These are phyloP conservation scores for Schizonepeta tenuifolia DNA, from an alignment of 257 asterid species.

Conservation along the genomic window DNA sequence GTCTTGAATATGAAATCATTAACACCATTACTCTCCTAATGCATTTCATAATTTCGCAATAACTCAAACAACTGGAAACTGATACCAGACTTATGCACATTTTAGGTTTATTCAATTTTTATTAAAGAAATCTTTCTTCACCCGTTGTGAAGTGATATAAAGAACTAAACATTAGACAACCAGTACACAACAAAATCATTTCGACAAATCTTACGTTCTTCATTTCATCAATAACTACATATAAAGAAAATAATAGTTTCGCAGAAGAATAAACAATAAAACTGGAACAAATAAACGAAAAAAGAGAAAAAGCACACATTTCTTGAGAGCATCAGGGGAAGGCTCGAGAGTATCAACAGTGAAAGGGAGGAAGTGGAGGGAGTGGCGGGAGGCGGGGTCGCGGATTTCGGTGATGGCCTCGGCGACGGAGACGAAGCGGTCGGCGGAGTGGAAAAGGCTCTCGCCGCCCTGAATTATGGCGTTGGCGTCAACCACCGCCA, in stretches of 20 bases:
- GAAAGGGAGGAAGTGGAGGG: constrained; percentile 82
- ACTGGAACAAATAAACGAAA: not conserved
- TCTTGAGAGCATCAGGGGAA: constrained; percentile 69
- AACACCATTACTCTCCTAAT: not conserved
- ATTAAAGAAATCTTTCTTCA: not conserved
- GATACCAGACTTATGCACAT: too few species aligned
- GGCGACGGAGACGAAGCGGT: constrained; percentile 78
- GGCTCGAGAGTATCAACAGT: constrained; percentile 80
- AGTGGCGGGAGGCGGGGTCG: constrained; percentile 86
- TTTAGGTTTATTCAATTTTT: too few species aligned
- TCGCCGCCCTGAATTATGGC: constrained; percentile 87
- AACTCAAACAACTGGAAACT: not conserved
- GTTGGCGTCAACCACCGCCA: constrained; percentile 95
- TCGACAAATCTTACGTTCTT: not conserved
- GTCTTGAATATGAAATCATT: not conserved
- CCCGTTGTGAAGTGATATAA: not conserved
- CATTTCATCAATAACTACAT: not conserved
- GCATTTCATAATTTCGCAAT: not conserved
- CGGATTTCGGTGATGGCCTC: constrained; percentile 85
- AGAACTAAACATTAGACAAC: not conserved
- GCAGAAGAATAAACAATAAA: not conserved
- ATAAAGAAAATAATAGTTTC: not conserved
- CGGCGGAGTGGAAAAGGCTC: constrained; percentile 61
- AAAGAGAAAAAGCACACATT: constrained; percentile 45
- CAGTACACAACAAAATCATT: not conserved